phyloP scores from a whole-genome alignment of 176 grass and related monocot species.

The Thinopyrum elongatum region DNA sequence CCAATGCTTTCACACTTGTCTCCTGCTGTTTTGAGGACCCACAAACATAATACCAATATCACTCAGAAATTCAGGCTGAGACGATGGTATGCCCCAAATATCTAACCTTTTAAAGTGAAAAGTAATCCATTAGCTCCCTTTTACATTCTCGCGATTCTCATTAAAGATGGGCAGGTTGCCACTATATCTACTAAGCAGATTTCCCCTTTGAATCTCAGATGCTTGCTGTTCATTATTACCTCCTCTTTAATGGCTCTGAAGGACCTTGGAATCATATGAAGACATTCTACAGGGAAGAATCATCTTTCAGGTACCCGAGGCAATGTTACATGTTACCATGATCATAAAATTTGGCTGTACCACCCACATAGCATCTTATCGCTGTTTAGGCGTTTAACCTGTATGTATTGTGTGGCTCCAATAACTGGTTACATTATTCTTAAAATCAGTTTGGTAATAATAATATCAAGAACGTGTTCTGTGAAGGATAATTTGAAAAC shows the following conservation, averaged over 20 bases:
- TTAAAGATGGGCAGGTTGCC: background rate
- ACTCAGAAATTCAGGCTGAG: too few species aligned
- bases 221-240: conserved; percentile 90
- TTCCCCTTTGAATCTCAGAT: conserved; percentile 55
- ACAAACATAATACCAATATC: too few species aligned
- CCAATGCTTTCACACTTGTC: background rate
- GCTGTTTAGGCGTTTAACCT: background rate
- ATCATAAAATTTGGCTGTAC: background rate
- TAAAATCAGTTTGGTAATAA: background rate
- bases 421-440: background rate
- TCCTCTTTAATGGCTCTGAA: conserved; percentile 90
- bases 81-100: background rate
- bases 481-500: background rate
- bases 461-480: background rate
- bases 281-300: conserved; percentile 78
- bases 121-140: background rate
- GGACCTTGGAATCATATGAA: conserved; percentile 78
- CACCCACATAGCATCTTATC: background rate
- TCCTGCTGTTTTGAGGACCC: too few species aligned
- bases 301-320: conserved; percentile 66
- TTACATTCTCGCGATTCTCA: background rate
- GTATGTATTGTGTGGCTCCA: background rate
- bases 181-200: conserved; percentile 33
- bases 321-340: conserved; percentile 6
- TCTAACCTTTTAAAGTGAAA: background rate